These are phyloP conservation scores for Pseudozyma hubeiensis DNA, from an alignment of 1,284 basidiomycete genomes.

Conservation along the genomic window DNA sequence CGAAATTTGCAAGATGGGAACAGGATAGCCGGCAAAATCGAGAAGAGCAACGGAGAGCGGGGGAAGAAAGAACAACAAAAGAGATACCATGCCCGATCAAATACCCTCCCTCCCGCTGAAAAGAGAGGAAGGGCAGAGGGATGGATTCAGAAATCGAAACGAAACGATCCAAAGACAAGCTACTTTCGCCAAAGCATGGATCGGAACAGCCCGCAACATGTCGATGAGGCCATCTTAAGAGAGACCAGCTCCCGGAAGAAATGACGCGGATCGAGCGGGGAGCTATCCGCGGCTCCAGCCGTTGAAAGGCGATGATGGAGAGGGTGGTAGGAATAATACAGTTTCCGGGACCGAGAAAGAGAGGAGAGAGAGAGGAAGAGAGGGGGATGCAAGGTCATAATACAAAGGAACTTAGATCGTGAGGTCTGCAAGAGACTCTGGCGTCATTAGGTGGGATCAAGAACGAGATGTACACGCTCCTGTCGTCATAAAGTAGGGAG, in stretches of 20 bases:
- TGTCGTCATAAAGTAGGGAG: conserved; percentile 3
- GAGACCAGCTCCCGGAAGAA: conserved; percentile 8
- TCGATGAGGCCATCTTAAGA: background rate
- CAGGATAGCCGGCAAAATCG: too few relatives aligned
- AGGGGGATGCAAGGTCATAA: conserved; percentile 32
- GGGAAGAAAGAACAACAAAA: background rate
- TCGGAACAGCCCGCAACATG: background rate
- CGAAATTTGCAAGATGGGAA: too few relatives aligned
- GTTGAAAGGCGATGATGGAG: conserved; percentile 3
- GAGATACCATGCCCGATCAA: background rate
- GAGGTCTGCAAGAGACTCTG: conserved; percentile 5
- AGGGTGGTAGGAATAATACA: conserved; percentile 23
- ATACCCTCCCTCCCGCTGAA: background rate
- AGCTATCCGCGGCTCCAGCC: background rate
- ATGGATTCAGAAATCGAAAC: background rate
- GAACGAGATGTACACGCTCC: background rate
- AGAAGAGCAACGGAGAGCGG: too few relatives aligned
- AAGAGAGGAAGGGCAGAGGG: conserved; percentile 3
- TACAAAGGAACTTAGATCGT: conserved; percentile 34
- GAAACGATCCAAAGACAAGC: too few relatives aligned
- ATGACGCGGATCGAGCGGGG: background rate
- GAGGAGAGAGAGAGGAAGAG: conserved; percentile 9
- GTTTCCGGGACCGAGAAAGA: conserved; percentile 22
- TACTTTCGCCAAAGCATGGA: too few relatives aligned
- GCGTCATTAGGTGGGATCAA: conserved; percentile 7